A percentile compares a stretch with the other conserved stretches of the same genome.
phyloP scores from a whole-genome alignment of 179 eudicot genomes.

The Beta macrorhiza region DNA sequence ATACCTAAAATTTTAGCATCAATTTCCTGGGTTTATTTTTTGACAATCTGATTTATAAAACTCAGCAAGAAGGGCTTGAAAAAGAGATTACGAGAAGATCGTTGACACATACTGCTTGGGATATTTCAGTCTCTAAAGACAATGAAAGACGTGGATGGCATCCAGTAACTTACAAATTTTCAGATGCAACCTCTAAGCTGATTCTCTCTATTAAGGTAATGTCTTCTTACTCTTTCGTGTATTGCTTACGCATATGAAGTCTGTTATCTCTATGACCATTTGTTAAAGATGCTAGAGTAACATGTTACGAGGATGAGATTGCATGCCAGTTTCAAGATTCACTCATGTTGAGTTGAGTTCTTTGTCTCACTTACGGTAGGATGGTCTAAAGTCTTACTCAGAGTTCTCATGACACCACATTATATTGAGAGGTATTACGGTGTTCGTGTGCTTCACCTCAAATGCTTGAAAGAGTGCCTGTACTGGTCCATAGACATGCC shows the following conservation, averaged over 20 bases:
- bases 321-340: neutral
- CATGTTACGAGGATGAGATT: neutral
- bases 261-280: neutral
- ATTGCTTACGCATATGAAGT: neutral
- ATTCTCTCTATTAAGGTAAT: slow-evolving; percentile 80
- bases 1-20: no score
- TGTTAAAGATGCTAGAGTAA: no score
- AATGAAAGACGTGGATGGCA: slow-evolving; percentile 91
- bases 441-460: neutral
- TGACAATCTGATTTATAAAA: slow-evolving; percentile 6
- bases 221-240: neutral
- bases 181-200: slow-evolving; percentile 72
- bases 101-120: slow-evolving; percentile 86
- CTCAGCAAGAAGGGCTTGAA: slow-evolving; percentile 79
- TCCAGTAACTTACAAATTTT: slow-evolving; percentile 78
- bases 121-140: slow-evolving; percentile 59
- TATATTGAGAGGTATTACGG: neutral
- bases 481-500: neutral
- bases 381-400: no score
- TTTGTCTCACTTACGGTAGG: no score
- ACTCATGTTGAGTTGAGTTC: no score
- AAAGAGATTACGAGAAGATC: slow-evolving; percentile 76
- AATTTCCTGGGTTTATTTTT: neutral
- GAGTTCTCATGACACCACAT: no score
- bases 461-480: neutral